A percentile compares a stretch with the other conserved stretches of the same genome.
phyloP scores from a whole-genome alignment of 2,329 filamentous ascomycete species.

The Botrytis galanthina region DNA sequence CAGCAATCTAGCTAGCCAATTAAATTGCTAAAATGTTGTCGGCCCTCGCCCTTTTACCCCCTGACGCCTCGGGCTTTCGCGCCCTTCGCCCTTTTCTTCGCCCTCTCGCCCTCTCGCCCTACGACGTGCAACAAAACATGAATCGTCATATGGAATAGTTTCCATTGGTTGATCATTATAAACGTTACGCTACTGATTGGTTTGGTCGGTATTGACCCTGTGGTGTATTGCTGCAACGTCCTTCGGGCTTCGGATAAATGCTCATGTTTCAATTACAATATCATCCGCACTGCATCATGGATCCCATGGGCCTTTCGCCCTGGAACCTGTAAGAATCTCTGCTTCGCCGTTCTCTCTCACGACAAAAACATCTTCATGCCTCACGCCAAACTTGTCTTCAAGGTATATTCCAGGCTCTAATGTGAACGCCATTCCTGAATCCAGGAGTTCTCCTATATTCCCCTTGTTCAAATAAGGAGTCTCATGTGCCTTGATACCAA shows the following conservation, averaged over 20 bases:
- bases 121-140: slow-evolving; percentile 14
- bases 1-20: background rate
- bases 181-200: background rate
- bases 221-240: background rate
- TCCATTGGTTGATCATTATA: background rate
- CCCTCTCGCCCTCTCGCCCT: slow-evolving; percentile 3
- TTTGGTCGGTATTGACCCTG: background rate
- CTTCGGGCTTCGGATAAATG: background rate
- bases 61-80: slow-evolving; percentile 1
- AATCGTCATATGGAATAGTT: slow-evolving; percentile 1
- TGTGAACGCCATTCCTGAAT: slow-evolving; percentile 61
- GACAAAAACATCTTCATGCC: slow-evolving; percentile 61
- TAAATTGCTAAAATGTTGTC: background rate
- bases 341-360: slow-evolving; percentile 53
- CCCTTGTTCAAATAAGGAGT: slow-evolving; percentile 64
- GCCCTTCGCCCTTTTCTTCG: background rate
- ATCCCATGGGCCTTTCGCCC: slow-evolving; percentile 53
- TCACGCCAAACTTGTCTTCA: slow-evolving; percentile 57
- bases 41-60: background rate
- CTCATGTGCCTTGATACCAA: slow-evolving; percentile 66
- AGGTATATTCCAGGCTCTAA: slow-evolving; percentile 64
- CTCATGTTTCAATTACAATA: background rate
- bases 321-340: slow-evolving; percentile 53
- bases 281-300: slow-evolving; percentile 39
- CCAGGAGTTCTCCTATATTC: slow-evolving; percentile 48